Conservation (phyloP, 1,139 yeast species). For the Sugiyamaella novakii region DNA sequence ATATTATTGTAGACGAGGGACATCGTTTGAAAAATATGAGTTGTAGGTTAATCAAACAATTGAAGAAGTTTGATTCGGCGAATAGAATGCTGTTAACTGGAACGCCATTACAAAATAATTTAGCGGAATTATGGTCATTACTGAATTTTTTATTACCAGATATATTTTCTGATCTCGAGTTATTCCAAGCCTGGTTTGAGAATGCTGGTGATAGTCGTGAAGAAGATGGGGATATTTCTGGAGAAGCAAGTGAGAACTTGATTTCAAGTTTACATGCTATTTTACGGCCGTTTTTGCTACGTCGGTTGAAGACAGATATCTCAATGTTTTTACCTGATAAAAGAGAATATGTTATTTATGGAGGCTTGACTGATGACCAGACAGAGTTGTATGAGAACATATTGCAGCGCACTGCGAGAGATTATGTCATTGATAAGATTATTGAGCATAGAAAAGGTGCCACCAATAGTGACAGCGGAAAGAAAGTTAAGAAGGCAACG, state of each 20-base stretch:
- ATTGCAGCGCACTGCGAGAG: constrained; percentile 47
- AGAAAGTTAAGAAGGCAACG: background rate
- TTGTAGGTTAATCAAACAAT: constrained; percentile 47
- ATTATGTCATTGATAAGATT: constrained; percentile 44
- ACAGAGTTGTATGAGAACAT: constrained; percentile 63
- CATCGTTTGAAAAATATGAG: constrained; percentile 52
- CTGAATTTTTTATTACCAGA: constrained; percentile 67
- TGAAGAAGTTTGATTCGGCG: constrained; percentile 41
- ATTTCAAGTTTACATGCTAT: constrained; percentile 82
- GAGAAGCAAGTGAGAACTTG: constrained; percentile 49
- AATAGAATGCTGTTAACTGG: constrained; percentile 57
- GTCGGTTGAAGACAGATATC: constrained; percentile 79
- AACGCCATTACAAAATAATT: constrained; percentile 55
- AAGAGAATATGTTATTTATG: constrained; percentile 80
- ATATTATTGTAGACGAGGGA: constrained; percentile 57
- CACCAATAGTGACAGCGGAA: background rate
- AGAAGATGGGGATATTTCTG: constrained; percentile 25
- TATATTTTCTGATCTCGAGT: constrained; percentile 82
- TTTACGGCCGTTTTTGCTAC: constrained; percentile 78
- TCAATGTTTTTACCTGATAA: constrained; percentile 75
- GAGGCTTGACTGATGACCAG: constrained; percentile 67
- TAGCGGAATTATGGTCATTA: constrained; percentile 51
- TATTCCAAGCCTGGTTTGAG: constrained; percentile 94
- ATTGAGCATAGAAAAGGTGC: constrained; percentile 31
- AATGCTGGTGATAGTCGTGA: constrained; percentile 55